Evolutionary conservation across 495 filamentous ascomycete species (phyloP).

Genomic region (Penicillium steckii): DNA sequence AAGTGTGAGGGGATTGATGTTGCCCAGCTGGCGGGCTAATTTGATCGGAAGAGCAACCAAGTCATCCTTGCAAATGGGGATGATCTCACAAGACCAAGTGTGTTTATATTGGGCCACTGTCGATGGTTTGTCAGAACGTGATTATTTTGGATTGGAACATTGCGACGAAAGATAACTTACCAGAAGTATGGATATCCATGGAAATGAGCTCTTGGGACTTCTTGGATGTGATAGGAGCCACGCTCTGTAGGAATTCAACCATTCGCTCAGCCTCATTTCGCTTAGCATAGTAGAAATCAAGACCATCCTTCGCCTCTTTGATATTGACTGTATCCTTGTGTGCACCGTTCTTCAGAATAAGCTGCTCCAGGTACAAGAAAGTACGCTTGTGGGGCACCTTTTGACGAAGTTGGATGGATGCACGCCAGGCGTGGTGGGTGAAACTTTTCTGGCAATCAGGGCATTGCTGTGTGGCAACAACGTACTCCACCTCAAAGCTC

Average conservation of each 20-base stretch:
- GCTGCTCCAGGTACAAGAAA: slow-evolving; percentile 93
- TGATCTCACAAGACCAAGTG: slow-evolving; percentile 64
- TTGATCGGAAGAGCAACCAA: slow-evolving; percentile 88
- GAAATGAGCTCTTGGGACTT: slow-evolving; percentile 92
- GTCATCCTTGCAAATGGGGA: slow-evolving; percentile 96
- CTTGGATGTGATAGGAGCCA: slow-evolving; percentile 40
- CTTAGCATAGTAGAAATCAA: slow-evolving; percentile 91
- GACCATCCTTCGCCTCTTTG: slow-evolving; percentile 87
- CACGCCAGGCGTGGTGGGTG: slow-evolving; percentile 87
- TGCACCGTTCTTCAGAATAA: slow-evolving; percentile 89
- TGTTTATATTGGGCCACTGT: neutral
- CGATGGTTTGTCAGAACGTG: neutral
- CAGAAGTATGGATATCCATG: slow-evolving; percentile 84
- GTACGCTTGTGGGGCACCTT: slow-evolving; percentile 97
- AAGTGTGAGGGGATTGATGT: slow-evolving; percentile 77
- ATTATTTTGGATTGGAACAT: neutral
- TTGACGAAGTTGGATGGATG: slow-evolving; percentile 88
- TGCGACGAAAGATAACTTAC: slow-evolving; percentile 73
- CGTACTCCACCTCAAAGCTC: slow-evolving; percentile 89
- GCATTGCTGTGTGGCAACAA: slow-evolving; percentile 87
- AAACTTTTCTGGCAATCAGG: slow-evolving; percentile 91
- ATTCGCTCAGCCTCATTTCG: slow-evolving; percentile 92
- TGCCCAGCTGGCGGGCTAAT: slow-evolving; percentile 78
- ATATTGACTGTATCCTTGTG: slow-evolving; percentile 96
- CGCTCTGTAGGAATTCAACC: slow-evolving; percentile 79